These are phyloP conservation scores for Aristolochia californica DNA, from an alignment of 164 flowering plant genomes.

Conservation along the genomic window DNA sequence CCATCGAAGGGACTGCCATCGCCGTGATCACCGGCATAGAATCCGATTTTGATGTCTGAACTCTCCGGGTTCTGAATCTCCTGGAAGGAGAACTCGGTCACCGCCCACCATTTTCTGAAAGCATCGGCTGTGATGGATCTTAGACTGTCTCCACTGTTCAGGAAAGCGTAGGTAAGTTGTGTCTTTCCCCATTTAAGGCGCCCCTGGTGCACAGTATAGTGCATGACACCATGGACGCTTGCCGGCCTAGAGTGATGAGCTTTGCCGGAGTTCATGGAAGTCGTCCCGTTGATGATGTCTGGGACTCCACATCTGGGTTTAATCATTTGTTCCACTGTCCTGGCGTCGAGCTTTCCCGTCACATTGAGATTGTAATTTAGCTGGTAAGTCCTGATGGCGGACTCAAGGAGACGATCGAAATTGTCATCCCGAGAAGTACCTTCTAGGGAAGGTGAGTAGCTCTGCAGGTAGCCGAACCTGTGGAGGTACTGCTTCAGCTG, in stretches of 20 bases:
- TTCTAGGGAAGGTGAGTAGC: neutral
- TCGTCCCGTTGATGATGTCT: constrained; percentile 18
- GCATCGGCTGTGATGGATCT: constrained; percentile 42
- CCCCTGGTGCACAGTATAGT: constrained; percentile 30
- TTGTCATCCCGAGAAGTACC: constrained; percentile 5
- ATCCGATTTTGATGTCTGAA: constrained; percentile 55
- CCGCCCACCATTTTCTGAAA: constrained; percentile 45
- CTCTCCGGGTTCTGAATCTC: neutral
- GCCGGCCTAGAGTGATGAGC: constrained; percentile 2
- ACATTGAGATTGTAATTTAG: constrained; percentile 15
- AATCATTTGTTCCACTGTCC: constrained; percentile 9
- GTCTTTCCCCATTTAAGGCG: constrained; percentile 46
- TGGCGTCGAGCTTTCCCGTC: constrained; percentile 15
- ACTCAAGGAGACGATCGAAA: constrained; percentile 19
- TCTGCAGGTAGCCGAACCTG: constrained; percentile 12
- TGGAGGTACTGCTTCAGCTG: neutral
- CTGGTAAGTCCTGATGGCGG: constrained; percentile 23
- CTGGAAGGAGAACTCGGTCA: constrained; percentile 39
- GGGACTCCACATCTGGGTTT: constrained; percentile 20
- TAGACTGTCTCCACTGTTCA: constrained; percentile 16
- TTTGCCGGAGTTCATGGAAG: constrained; percentile 5
- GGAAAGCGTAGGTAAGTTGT: constrained; percentile 47
- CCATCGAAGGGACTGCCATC: constrained; percentile 77
- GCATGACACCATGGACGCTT: constrained; percentile 4
- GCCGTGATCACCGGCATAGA: constrained; percentile 54